phyloP scores from a whole-genome alignment of 345 rosid genomes.

The Noccaea caerulescens region DNA sequence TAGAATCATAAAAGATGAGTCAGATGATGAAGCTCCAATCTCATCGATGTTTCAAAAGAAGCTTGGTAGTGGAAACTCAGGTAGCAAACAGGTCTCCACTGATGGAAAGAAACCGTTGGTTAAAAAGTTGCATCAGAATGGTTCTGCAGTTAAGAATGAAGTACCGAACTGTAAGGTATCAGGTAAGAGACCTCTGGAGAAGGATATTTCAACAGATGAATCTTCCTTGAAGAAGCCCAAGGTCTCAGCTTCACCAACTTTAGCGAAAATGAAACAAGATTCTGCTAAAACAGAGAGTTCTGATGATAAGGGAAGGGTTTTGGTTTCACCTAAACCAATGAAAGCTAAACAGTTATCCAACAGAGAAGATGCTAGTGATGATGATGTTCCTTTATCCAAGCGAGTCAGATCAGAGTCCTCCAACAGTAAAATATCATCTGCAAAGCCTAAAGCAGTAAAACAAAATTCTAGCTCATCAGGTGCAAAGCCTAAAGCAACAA shows the following conservation, averaged over 20 bases:
- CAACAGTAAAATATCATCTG: constrained; percentile 51
- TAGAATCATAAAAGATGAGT: constrained; percentile 53
- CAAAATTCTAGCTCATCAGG: constrained; percentile 50
- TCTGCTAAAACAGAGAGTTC: constrained; percentile 52
- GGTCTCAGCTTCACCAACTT: constrained; percentile 53
- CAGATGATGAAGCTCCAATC: constrained; percentile 80
- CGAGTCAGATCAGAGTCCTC: constrained; percentile 60
- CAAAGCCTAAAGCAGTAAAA: constrained; percentile 60
- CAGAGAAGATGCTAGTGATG: constrained; percentile 55
- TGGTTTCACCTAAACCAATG: constrained; percentile 33
- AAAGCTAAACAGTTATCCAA: constrained; percentile 35
- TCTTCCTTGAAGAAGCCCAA: constrained; percentile 68
- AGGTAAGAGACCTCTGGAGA: constrained; percentile 80
- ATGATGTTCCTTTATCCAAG: constrained; percentile 74
- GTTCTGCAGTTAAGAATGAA: constrained; percentile 56
- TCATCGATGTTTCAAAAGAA: constrained; percentile 53
- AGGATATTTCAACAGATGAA: constrained; percentile 50
- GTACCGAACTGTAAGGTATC: constrained; percentile 45
- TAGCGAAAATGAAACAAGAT: constrained; percentile 55
- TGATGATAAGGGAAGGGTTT: constrained; percentile 33
- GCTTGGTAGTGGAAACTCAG: constrained; percentile 52
- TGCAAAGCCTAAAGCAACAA: constrained; percentile 57
- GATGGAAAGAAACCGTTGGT: constrained; percentile 62
- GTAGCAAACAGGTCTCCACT: constrained; percentile 46
- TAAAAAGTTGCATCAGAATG: constrained; percentile 66